Conservation (phyloP, 331 rosid genomes). For the Stylosanthes scabra region DNA sequence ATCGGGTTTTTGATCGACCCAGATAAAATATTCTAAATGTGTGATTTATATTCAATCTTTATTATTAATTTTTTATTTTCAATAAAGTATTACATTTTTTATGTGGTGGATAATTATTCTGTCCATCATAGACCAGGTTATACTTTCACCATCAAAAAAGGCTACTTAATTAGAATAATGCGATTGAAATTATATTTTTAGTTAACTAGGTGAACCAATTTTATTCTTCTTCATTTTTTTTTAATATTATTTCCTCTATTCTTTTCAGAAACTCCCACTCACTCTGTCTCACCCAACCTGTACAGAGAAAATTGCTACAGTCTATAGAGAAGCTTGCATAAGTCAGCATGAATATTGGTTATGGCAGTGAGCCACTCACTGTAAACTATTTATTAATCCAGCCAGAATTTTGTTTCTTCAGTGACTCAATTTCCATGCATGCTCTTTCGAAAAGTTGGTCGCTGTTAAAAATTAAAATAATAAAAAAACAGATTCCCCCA, state of each 20-base stretch:
- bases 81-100: too few species aligned
- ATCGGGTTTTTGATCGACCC: too few species aligned
- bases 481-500: slow-evolving; percentile 45
- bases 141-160: too few species aligned
- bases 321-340: slow-evolving; percentile 16
- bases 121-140: too few species aligned
- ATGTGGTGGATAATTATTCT: too few species aligned
- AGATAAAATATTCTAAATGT: too few species aligned
- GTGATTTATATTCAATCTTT: too few species aligned
- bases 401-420: slow-evolving; percentile 19
- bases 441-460: slow-evolving; percentile 51
- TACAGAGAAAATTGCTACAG: slow-evolving; percentile 34
- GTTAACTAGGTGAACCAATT: neutral
- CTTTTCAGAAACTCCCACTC: slow-evolving; percentile 71
- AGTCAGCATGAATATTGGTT: slow-evolving; percentile 56
- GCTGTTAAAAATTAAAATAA: neutral
- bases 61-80: too few species aligned
- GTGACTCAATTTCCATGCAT: slow-evolving; percentile 30
- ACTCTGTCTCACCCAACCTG: slow-evolving; percentile 54
- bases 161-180: too few species aligned
- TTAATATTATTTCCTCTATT: slow-evolving; percentile 50
- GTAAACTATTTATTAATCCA: slow-evolving; percentile 27
- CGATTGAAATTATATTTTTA: too few species aligned
- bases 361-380: slow-evolving; percentile 45
- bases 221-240: slow-evolving; percentile 2